Conservation (phyloP, 2,329 filamentous ascomycete species). For the Venturia oleaginea region DNA sequence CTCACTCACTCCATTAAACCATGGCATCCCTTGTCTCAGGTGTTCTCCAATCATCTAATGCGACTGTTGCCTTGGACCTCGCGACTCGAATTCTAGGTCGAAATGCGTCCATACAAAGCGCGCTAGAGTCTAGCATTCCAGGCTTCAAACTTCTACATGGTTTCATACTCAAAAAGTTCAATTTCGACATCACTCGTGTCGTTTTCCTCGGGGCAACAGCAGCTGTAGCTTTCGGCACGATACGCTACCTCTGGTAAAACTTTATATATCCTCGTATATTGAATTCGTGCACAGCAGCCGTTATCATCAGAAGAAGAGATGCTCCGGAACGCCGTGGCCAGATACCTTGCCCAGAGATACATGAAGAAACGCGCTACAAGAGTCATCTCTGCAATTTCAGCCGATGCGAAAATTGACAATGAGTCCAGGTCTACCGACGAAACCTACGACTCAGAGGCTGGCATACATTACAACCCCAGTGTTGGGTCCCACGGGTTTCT, state of each 20-base stretch:
- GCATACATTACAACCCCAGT: not conserved
- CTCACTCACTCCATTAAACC: not conserved
- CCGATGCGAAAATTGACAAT: not conserved
- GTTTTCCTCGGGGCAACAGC: not conserved
- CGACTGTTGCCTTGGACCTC: not conserved
- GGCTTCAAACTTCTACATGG: not conserved
- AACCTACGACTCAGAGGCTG: not conserved
- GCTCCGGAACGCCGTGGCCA: not conserved
- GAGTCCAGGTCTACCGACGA: not conserved
- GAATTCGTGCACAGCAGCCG: not conserved
- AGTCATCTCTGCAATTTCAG: constrained; percentile 5
- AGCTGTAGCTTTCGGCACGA: not conserved
- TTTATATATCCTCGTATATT: not conserved
- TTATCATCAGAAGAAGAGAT: not conserved
- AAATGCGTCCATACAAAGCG: not conserved
- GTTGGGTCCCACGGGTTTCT: not conserved
- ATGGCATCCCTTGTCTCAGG: not conserved
- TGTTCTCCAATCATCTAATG: not conserved
- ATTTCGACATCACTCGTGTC: not conserved
- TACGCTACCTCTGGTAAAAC: not conserved
- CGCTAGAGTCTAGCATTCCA: not conserved
- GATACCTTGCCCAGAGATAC: not conserved
- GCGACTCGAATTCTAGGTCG: not conserved
- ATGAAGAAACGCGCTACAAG: not conserved
- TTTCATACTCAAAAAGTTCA: not conserved